Evolutionary conservation across 2,329 filamentous ascomycete species (phyloP), one percentile per base, ranked within the genome.

Genomic region (Cercospora beticola): DNA sequence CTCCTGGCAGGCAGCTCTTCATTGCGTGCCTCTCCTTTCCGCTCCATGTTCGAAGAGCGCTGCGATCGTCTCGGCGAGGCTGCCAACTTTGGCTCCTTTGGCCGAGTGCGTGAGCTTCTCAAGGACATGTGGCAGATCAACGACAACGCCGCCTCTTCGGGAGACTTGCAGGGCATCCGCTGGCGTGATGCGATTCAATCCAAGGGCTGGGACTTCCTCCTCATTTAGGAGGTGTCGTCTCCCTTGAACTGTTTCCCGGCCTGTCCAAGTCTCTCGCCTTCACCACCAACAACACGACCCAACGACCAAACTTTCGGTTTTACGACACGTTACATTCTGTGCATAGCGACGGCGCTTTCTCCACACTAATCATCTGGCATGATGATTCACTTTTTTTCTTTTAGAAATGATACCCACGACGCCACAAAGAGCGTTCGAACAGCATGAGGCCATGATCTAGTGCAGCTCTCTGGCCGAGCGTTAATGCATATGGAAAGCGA

Each of bases 181-280:
- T 98, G 94, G 94, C 87, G 94, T 83, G 92, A 97, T 82, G 88
- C 94, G 78, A 97, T 97, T 93, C 88, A 88, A 82, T 88, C 90
- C 83, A 95, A 94, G 83, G 89, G 89, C 75, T 97, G 93, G 94
- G 92, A 97, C 79, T 95, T 93, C 83, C 86, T 97, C 80, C 87
- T 97, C 80, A 94, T 97, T 82, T 97, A 72, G 67, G 59, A 62
- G 67, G 64, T 23, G 57, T 43, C 52, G 5, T 26, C 59, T 30
- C 56, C 31, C 67, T 65, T 65, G 33, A 12, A 23, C 65, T 70
- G 73, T 73, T 73, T 76, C 75, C 74, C 75, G 73, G 74, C 74
- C 70, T 76, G 68, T 40, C 28, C 21, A 63, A 46, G 58, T 72
- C 69, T 71, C 69, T 58, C 62, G 23, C 46, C 40, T 67, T 33